These are phyloP conservation scores for Conidiobolus incongruus DNA, from an alignment of 371 early-diverging fungal genomes.

Conservation along the genomic window DNA sequence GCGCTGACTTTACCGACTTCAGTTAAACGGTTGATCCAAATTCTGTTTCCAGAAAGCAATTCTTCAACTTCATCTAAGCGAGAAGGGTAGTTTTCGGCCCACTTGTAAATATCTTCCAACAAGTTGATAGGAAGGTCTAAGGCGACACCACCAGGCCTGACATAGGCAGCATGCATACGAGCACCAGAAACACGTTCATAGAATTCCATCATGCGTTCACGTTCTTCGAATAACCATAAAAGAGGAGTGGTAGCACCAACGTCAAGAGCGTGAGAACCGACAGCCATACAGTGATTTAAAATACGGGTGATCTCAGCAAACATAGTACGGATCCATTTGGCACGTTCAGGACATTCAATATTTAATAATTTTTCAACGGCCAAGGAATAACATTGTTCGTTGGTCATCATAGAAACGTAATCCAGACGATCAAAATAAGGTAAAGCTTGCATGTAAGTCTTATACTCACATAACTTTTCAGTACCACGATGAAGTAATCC, in stretches of 20 bases:
- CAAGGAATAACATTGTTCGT: conserved; percentile 83
- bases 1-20: conserved; percentile 70
- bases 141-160: conserved; percentile 92
- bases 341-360: conserved; percentile 85
- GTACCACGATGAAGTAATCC: conserved; percentile 94
- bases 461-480: conserved; percentile 96
- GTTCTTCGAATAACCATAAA: conserved; percentile 97
- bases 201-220: conserved; percentile 94
- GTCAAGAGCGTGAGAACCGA: conserved; percentile 90
- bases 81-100: conserved; percentile 72
- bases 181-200: conserved; percentile 97
- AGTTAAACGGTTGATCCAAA: conserved; percentile 82
- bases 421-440: conserved; percentile 97
- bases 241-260: conserved; percentile 95
- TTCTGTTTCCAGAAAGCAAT: conserved; percentile 73
- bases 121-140: conserved; percentile 82
- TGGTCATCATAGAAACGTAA: conserved; percentile 95
- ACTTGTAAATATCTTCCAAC: conserved; percentile 83
- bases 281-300: conserved; percentile 93
- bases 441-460: conserved; percentile 89
- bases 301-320: conserved; percentile 95
- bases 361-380: conserved; percentile 94
- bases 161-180: conserved; percentile 93
- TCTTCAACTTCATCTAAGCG: conserved; percentile 92
- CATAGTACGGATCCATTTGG: conserved; percentile 88